Percentiles rank a stretch among this genome's conserved stretches.
These are phyloP conservation scores for Zygoascus bituminiphila DNA, from an alignment of 805 yeast genomes.

Conservation along the genomic window DNA sequence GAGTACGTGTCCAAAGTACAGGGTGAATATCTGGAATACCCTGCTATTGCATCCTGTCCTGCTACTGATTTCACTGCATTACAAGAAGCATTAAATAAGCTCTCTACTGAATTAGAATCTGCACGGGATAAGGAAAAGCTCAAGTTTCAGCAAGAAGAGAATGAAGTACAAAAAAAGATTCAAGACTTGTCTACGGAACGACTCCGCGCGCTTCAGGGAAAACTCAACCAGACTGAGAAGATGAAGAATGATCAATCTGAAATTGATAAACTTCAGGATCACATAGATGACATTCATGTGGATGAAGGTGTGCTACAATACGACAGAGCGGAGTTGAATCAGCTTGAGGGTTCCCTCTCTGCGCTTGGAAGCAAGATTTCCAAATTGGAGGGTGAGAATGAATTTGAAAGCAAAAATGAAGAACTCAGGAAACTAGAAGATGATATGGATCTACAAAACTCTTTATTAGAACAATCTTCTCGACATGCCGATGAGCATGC, in stretches of 20 bases:
- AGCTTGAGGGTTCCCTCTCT: conserved; percentile 31
- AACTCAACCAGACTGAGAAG: conserved; percentile 8
- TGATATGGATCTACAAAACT: conserved; percentile 43
- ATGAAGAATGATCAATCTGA: conserved; percentile 24
- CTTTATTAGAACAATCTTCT: conserved; percentile 43
- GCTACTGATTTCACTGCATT: background rate
- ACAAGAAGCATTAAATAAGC: background rate
- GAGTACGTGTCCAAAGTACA: conserved; percentile 8
- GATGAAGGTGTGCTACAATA: conserved; percentile 42
- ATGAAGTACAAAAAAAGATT: conserved; percentile 18
- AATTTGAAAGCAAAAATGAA: background rate
- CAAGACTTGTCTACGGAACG: conserved; percentile 21
- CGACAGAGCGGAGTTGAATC: conserved; percentile 37
- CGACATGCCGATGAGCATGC: conserved; percentile 54
- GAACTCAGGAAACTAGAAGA: conserved; percentile 17
- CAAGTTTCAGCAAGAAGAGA: conserved; percentile 27
- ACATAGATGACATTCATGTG: conserved; percentile 32
- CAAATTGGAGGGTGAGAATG: conserved; percentile 5
- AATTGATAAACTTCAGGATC: conserved; percentile 32
- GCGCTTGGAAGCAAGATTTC: conserved; percentile 12
- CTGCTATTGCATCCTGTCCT: background rate
- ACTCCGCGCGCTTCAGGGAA: conserved; percentile 20
- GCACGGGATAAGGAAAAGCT: conserved; percentile 7
- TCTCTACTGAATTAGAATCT: background rate
- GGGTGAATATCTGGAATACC: background rate